Conservation (phyloP, 495 filamentous ascomycete species). For the Evansstolkia leycettana region DNA sequence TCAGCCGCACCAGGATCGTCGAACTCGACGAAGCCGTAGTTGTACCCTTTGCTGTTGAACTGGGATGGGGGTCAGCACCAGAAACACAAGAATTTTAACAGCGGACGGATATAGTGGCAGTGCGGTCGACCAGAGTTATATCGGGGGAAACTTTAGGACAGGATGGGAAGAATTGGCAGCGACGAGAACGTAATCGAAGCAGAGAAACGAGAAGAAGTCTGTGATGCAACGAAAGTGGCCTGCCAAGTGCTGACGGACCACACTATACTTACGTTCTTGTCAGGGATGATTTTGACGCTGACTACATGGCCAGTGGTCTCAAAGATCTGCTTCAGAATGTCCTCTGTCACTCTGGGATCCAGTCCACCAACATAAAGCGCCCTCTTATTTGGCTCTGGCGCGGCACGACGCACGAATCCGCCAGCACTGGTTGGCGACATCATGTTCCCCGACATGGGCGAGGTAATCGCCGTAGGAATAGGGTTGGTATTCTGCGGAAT, state of each 20-base stretch:
- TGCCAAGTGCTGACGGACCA: neutral
- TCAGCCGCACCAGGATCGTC: conserved; percentile 95
- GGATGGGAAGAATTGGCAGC: neutral
- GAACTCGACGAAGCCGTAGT: conserved; percentile 99
- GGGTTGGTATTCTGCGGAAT: conserved; percentile 96
- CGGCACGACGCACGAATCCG: conserved; percentile 78
- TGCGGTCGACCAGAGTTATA: too few species aligned
- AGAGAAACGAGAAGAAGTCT: neutral
- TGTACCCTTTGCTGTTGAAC: conserved; percentile 86
- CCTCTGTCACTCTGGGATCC: conserved; percentile 91
- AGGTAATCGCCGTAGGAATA: conserved; percentile 86
- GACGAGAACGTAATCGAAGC: neutral
- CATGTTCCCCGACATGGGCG: conserved; percentile 65
- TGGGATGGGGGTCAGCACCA: conserved; percentile 10
- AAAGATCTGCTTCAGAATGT: conserved; percentile 94
- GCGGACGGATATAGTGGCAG: too few species aligned
- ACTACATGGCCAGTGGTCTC: conserved; percentile 97
- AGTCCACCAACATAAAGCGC: conserved; percentile 93
- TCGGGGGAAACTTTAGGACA: too few species aligned
- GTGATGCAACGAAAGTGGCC: neutral
- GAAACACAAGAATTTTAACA: too few species aligned
- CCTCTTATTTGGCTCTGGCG: conserved; percentile 96
- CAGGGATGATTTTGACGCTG: conserved; percentile 98
- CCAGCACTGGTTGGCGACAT: conserved; percentile 73
- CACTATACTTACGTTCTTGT: conserved; percentile 74